phyloP scores from a whole-genome alignment of 2,329 filamentous ascomycete genomes.

The Xylaria arbuscula region DNA sequence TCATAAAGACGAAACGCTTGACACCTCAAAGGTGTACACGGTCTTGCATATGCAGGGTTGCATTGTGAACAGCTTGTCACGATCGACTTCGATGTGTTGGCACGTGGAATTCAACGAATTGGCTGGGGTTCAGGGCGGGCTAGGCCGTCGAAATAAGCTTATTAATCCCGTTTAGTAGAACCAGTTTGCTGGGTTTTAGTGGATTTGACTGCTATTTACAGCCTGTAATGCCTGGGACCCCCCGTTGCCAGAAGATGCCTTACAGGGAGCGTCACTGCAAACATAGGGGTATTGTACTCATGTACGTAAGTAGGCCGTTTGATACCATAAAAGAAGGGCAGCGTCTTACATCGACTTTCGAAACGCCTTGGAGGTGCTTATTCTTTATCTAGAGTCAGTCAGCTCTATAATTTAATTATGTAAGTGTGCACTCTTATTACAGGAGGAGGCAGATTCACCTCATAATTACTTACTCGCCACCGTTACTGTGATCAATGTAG shows the following conservation, averaged over 20 bases:
- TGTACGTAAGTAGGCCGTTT: background rate
- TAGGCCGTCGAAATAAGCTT: conserved; percentile 22
- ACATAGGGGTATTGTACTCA: background rate
- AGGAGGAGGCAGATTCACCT: too few species aligned
- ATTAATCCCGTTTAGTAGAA: background rate
- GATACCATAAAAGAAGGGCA: too few species aligned
- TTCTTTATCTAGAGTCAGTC: too few species aligned
- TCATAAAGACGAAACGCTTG: background rate
- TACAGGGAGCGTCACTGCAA: background rate
- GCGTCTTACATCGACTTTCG: too few species aligned
- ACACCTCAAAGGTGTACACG: background rate
- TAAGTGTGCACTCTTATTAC: too few species aligned
- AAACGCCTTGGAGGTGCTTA: too few species aligned
- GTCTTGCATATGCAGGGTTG: background rate
- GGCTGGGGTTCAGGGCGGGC: conserved; percentile 15
- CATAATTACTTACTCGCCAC: too few species aligned
- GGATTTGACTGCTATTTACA: conserved; percentile 5
- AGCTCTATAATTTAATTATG: too few species aligned
- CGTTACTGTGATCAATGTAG: too few species aligned
- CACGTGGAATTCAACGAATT: conserved; percentile 4
- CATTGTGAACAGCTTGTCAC: background rate
- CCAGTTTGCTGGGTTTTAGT: conserved; percentile 22
- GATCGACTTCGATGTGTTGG: conserved; percentile 9
- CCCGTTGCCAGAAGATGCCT: background rate
- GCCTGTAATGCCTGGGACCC: background rate